Conservation (phyloP, 1,284 basidiomycete species). For the Sporisorium reilianum region DNA sequence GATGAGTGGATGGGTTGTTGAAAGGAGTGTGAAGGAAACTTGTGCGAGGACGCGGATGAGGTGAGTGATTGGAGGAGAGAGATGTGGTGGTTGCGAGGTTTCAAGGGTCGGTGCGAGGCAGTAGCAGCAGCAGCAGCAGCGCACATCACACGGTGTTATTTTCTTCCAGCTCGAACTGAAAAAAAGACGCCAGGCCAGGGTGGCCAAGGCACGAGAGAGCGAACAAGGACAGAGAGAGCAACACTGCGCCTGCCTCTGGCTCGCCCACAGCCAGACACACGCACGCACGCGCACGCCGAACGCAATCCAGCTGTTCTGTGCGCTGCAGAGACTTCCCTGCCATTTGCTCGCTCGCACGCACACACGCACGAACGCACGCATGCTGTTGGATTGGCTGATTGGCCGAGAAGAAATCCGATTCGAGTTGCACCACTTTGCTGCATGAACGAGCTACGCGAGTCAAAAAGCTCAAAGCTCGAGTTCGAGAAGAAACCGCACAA, state of each 20-base stretch:
- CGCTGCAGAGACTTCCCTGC: neutral
- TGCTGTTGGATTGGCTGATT: neutral
- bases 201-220: constrained; percentile 5
- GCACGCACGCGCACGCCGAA: constrained; percentile 3
- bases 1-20: constrained; percentile 2
- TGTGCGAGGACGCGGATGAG: constrained; percentile 14
- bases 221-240: neutral
- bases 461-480: constrained; percentile 5
- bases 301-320: neutral
- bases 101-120: neutral
- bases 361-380: neutral
- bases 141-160: neutral
- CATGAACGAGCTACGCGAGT: neutral
- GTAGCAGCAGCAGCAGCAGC: too few relatives aligned
- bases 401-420: constrained; percentile 1
- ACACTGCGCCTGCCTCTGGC: neutral
- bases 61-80: neutral
- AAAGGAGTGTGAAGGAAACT: constrained; percentile 32
- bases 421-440: neutral
- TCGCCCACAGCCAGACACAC: constrained; percentile 3
- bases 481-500: constrained; percentile 1
- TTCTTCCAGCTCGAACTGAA: neutral
- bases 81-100: neutral
- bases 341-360: neutral
- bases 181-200: constrained; percentile 1